These are phyloP conservation scores for Primulina huaijiensis DNA, from an alignment of 257 asterid species.

Conservation along the genomic window DNA sequence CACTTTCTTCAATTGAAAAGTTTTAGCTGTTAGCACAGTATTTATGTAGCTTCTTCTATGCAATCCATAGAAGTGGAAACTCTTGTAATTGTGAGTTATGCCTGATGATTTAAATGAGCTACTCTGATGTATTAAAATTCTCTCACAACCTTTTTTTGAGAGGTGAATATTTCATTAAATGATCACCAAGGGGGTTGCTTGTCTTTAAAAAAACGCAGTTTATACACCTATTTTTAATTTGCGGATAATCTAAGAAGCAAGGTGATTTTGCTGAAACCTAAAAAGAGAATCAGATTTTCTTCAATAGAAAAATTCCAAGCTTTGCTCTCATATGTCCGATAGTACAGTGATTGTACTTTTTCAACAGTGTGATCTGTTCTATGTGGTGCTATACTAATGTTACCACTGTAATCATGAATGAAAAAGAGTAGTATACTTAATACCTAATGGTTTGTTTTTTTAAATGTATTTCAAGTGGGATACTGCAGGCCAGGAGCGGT, in stretches of 20 bases:
- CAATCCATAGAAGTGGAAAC: background rate
- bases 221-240: too few relatives aligned
- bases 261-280: background rate
- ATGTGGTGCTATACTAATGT: background rate
- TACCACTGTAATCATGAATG: background rate
- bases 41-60: background rate
- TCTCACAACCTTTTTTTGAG: background rate
- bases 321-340: background rate
- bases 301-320: background rate
- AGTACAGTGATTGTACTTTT: background rate
- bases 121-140: background rate
- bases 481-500: slow-evolving; percentile 98
- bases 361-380: background rate
- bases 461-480: slow-evolving; percentile 68
- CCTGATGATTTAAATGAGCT: background rate
- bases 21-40: background rate
- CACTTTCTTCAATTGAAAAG: background rate
- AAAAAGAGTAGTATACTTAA: slow-evolving; percentile 2
- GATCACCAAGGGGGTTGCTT: background rate
- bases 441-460: slow-evolving; percentile 10
- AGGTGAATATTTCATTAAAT: slow-evolving; percentile 3
- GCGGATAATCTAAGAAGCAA: background rate
- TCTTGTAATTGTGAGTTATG: background rate
- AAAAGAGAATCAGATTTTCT: background rate
- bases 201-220: background rate